Evolutionary conservation across 129 eudicot genomes (phyloP), one percentile per base, ranked within the genome.

Genomic region (Escallonia herrerae): DNA sequence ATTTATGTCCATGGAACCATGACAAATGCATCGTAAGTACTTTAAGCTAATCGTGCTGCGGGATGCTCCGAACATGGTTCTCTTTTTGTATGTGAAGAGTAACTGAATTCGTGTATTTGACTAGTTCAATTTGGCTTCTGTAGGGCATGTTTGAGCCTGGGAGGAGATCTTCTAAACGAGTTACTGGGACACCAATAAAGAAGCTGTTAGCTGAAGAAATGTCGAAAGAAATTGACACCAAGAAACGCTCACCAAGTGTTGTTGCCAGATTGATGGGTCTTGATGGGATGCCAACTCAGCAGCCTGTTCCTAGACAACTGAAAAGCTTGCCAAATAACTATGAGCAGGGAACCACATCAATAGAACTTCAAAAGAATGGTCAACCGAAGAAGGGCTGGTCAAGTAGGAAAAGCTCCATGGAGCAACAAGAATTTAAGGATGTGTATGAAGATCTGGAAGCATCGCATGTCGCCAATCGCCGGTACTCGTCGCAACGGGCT

Each of bases 221-320:
- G 96, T 71, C 76, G 22, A 81, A 79, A 73, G 95, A 83, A 77
- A 73, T 74, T 56, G 79, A 81, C 57, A 43, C 82, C 47, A 86
- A 73, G 73, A 80, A 80, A 58, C 77, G 90, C 11, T 47, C 88
- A 38, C 87, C 95, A 13, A 81, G 84, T 74, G 71, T 83, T 51
- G 74, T 91, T 54, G 95, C 97, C 60, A 76, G 80, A 69, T 79
- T 91, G 75, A 87, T 91, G 97, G 96, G 95, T 69, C 82, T 91
- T 47, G 95, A 91, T 72, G 89, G 88, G 57, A 54, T 85, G 64
- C 90, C 96, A 57, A 75, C 86, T 46, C 89, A 80, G 33, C 84
- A 80, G 69, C 75, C 78, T 74, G 56, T 59, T 64, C 73, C 72
- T 68, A 79, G 69, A 70, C 87, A 83, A 65, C 83, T 74, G 7